Percentiles rank a stretch among this genome's conserved stretches.
These are phyloP conservation scores for Sparassis latifolia DNA, from an alignment of 1,284 basidiomycete species.

Conservation along the genomic window DNA sequence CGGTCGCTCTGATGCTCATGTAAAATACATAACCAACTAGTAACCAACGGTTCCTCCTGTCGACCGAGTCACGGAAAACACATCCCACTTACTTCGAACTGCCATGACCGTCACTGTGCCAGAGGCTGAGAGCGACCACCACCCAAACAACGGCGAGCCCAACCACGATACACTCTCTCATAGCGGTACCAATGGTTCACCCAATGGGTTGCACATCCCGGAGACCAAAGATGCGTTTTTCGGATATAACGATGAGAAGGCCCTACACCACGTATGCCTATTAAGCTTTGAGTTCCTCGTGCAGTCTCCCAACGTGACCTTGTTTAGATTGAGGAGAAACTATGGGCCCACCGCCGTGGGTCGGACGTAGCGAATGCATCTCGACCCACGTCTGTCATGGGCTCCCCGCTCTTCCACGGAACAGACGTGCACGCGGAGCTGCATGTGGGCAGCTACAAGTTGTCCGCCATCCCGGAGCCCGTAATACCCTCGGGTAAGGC, in stretches of 20 bases:
- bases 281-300: not conserved
- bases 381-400: slow-evolving; percentile 21
- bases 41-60: too few relatives aligned
- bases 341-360: slow-evolving; percentile 51
- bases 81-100: not conserved
- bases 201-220: slow-evolving; percentile 41
- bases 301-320: not conserved
- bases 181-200: slow-evolving; percentile 2
- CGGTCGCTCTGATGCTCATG: too few relatives aligned
- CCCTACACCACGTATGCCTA: slow-evolving; percentile 56
- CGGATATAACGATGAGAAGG: slow-evolving; percentile 71
- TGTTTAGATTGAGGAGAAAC: slow-evolving; percentile 65
- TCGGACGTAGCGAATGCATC: slow-evolving; percentile 30
- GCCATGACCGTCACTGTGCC: not conserved
- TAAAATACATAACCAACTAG: too few relatives aligned
- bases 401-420: slow-evolving; percentile 24
- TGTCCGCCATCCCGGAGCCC: slow-evolving; percentile 32
- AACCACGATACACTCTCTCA: not conserved
- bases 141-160: not conserved
- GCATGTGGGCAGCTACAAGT: slow-evolving; percentile 32
- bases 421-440: slow-evolving; percentile 39
- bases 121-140: not conserved
- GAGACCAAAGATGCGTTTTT: slow-evolving; percentile 66
- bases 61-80: too few relatives aligned
- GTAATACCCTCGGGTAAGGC: slow-evolving; percentile 12